Base-by-base conservation (phyloP, 768 basidiomycete species). In the Mycena leptocephala region DNA sequence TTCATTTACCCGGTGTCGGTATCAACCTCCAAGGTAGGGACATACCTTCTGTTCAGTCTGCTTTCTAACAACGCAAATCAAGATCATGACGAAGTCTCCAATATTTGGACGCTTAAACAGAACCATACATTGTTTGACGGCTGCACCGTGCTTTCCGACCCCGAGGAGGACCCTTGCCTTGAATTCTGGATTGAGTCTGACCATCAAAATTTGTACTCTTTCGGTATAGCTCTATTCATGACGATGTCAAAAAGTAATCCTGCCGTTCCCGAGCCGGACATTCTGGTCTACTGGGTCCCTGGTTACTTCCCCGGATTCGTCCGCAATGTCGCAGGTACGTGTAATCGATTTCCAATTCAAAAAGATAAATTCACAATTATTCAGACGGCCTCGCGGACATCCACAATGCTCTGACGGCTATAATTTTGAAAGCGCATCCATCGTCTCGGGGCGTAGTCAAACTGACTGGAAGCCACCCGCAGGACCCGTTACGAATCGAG, bases 381-480 rank as follows among this genome's bases (percentile, higher is more conserved):
- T n/a, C n/a, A n/a, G n/a, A n/a, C n/a, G n/a, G n/a, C n/a, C 30
- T 81, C 11, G 78, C 75, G 1, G 74, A 78, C 32, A 78, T 62
- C 39, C 80, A 77, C 71, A 81, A 81, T 28, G 76, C 76, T 5
- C 53, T 83, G 9, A 81, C 81, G 2, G 83, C 81, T 7, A 70
- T 82, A 35, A 69, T 80, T 16, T 76, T 83, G 32, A 80, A 80
- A 67, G 79, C 78, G 7, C 81, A 82, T 70, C 76, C 83, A 1
- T 80, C 82, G n/a, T 80, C 81, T 11, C 80, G 75, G 48, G 83
- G 82, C 11, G 78, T 78, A 6, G 82, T 84, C 6, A 75, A 65
- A 8, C 70, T 84, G 30, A 84, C 82, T 5, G 82, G 82, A 13
- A 72, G 77, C 11, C 81, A 83, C 61, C 82, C 81, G 7, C 82